Conservation (phyloP, 371 early-diverging fungal genomes). For the Zychaea mexicana region DNA sequence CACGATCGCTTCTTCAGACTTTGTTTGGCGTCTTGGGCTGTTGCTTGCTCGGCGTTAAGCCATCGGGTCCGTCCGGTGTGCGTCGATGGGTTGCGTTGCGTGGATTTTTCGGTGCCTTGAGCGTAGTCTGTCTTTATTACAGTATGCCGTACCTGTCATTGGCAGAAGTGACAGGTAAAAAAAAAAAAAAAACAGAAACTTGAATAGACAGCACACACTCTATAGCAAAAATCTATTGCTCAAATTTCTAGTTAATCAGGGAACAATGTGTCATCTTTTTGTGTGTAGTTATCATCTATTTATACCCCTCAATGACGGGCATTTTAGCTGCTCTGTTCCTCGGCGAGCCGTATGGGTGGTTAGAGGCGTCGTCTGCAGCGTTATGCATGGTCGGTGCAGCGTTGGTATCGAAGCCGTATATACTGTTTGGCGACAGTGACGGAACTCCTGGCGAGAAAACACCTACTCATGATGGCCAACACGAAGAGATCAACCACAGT, state of each 20-base stretch:
- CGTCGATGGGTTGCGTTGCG: slow-evolving; percentile 61
- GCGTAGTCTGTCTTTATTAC: slow-evolving; percentile 69
- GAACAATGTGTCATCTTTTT: not conserved
- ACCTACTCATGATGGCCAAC: not conserved
- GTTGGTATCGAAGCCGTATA: slow-evolving; percentile 63
- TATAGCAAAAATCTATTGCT: too few species aligned
- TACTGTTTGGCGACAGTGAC: slow-evolving; percentile 40
- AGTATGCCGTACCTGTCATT: slow-evolving; percentile 67
- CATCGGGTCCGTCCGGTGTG: slow-evolving; percentile 55
- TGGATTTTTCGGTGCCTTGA: slow-evolving; percentile 67
- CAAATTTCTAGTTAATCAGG: too few species aligned
- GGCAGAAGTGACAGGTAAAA: slow-evolving; percentile 69
- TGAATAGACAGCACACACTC: too few species aligned
- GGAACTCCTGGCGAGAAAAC: not conserved
- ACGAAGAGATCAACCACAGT: too few species aligned
- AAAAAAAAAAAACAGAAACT: not conserved
- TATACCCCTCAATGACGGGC: slow-evolving; percentile 67
- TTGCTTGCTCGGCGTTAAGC: slow-evolving; percentile 41
- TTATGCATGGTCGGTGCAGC: slow-evolving; percentile 66
- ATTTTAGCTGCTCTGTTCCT: slow-evolving; percentile 62
- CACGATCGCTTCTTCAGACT: slow-evolving; percentile 67
- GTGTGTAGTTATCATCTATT: not conserved
- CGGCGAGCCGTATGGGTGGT: slow-evolving; percentile 57
- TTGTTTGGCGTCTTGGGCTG: slow-evolving; percentile 60
- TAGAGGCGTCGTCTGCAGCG: slow-evolving; percentile 55